Evolutionary conservation across 176 grass and related monocot species (phyloP).

Genomic region (Oryza coarctata): DNA sequence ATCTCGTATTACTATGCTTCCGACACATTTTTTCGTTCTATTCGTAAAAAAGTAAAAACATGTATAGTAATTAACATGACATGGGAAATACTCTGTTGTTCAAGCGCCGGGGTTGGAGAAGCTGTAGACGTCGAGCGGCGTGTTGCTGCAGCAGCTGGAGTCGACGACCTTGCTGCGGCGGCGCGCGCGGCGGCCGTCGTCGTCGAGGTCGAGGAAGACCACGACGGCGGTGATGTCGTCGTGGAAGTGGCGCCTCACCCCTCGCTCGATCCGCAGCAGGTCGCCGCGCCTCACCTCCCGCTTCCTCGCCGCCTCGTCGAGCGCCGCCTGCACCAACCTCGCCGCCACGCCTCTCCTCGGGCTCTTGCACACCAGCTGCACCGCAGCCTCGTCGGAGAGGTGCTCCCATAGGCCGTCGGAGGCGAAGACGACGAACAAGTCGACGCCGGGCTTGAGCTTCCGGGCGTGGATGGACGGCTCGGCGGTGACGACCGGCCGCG

Average conservation of each 20-base stretch:
- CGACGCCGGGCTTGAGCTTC: constrained; percentile 21
- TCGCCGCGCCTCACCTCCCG: constrained; percentile 22
- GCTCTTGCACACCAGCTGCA: constrained; percentile 18
- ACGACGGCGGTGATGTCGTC: constrained; percentile 36
- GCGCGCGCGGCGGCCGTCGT: neutral
- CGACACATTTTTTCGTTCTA: too few relatives aligned
- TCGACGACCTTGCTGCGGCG: neutral
- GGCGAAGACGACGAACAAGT: constrained; percentile 31
- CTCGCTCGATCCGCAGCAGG: constrained; percentile 18
- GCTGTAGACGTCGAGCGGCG: constrained; percentile 18
- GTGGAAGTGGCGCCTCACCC: constrained; percentile 34
- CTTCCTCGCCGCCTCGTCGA: constrained; percentile 22
- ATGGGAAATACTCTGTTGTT: neutral
- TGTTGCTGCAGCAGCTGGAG: constrained; percentile 10
- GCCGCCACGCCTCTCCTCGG: constrained; percentile 28
- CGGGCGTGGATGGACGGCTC: constrained; percentile 7
- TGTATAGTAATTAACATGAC: too few relatives aligned
- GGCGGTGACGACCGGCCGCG: constrained; percentile 24
- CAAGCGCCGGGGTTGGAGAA: neutral
- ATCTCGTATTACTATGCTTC: too few relatives aligned
- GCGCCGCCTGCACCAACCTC: constrained; percentile 17
- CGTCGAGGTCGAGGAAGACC: constrained; percentile 18
- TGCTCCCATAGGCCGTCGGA: constrained; percentile 41
- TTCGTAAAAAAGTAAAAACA: too few relatives aligned
- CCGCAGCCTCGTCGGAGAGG: constrained; percentile 17